phyloP scores from a whole-genome alignment of 2,329 filamentous ascomycete genomes.

The Cladosporium cucumerinum region DNA sequence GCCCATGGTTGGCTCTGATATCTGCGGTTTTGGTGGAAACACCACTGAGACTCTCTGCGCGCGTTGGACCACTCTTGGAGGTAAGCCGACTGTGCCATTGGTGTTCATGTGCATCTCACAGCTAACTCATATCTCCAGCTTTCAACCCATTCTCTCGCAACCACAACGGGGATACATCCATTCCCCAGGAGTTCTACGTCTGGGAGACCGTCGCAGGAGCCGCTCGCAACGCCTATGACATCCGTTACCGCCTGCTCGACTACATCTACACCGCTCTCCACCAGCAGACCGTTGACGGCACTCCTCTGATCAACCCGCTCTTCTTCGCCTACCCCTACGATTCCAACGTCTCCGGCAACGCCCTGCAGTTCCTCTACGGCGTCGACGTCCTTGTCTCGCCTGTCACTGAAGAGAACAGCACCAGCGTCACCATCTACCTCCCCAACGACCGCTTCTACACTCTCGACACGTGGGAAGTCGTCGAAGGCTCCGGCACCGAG shows the following conservation, averaged over 20 bases:
- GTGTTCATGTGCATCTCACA: background rate
- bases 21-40: conserved; percentile 68
- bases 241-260: conserved; percentile 67
- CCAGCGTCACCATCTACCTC: conserved; percentile 52
- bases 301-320: conserved; percentile 62
- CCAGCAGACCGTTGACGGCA: conserved; percentile 56
- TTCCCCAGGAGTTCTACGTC: conserved; percentile 66
- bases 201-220: conserved; percentile 61
- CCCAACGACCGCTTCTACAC: conserved; percentile 56
- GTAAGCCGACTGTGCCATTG: background rate
- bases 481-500: conserved; percentile 44
- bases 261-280: conserved; percentile 71
- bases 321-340: conserved; percentile 66
- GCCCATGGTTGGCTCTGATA: conserved; percentile 53
- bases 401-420: conserved; percentile 48
- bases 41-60: conserved; percentile 65
- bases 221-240: conserved; percentile 63
- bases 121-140: conserved; percentile 36
- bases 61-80: conserved; percentile 65
- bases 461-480: conserved; percentile 47
- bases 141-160: conserved; percentile 72
- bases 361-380: conserved; percentile 55
- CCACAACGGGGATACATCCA: conserved; percentile 55
- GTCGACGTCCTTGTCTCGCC: conserved; percentile 53
- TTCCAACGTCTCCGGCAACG: conserved; percentile 47